A percentile compares a stretch with the other conserved stretches of the same genome.
phyloP scores from a whole-genome alignment of 116 monocot species.

The Phalaenopsis hybrid region DNA sequence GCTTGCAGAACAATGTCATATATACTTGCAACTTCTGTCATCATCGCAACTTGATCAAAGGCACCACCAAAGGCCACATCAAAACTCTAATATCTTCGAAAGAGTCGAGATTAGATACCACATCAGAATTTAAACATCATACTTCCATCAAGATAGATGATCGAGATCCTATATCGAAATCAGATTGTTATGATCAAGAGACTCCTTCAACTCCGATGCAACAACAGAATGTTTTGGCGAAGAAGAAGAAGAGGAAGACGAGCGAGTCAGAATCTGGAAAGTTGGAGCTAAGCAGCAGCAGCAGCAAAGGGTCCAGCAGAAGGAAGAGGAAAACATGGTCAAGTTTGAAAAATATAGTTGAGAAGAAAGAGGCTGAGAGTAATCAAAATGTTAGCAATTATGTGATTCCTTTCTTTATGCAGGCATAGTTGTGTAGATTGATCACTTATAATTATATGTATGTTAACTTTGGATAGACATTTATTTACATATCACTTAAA shows the following conservation, averaged over 20 bases:
- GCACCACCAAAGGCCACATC: conserved; percentile 42
- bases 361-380: conserved; percentile 27
- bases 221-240: neutral
- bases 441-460: no score
- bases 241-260: conserved; percentile 30
- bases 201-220: conserved; percentile 14
- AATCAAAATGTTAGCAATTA: conserved; percentile 18
- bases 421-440: neutral
- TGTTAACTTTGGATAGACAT: no score
- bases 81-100: conserved; percentile 38
- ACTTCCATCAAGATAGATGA: neutral
- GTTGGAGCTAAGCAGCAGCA: neutral
- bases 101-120: neutral
- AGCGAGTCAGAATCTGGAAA: conserved; percentile 10
- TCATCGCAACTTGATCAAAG: conserved; percentile 42
- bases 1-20: conserved; percentile 49
- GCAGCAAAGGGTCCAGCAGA: conserved; percentile 28
- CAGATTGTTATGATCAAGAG: neutral
- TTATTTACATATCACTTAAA: no score
- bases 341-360: conserved; percentile 45
- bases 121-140: neutral
- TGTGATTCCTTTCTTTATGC: conserved; percentile 42
- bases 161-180: neutral
- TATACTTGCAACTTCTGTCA: conserved; percentile 73
- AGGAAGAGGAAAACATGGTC: conserved; percentile 56